Conservation (phyloP, 768 basidiomycete genomes). For the Rubroboletus satanas region DNA sequence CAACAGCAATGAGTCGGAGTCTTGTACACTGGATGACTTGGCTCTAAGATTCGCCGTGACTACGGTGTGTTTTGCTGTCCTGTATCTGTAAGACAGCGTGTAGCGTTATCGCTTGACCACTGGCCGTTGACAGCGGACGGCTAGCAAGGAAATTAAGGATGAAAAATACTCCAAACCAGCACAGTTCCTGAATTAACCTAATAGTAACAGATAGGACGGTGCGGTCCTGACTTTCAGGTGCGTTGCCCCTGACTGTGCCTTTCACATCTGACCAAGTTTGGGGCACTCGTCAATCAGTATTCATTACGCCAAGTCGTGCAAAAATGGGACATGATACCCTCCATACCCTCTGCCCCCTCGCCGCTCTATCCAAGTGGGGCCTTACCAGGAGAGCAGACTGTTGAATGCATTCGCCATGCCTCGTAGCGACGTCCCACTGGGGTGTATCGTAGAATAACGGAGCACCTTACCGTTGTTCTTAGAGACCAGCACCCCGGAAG, state of each 20-base stretch:
- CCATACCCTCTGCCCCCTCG: constrained; percentile 49
- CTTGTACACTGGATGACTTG: no score
- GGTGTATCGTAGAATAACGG: constrained; percentile 30
- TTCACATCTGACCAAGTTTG: not conserved
- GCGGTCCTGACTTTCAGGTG: no score
- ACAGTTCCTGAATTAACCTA: no score
- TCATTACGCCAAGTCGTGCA: not conserved
- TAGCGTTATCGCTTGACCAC: no score
- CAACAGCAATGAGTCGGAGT: not conserved
- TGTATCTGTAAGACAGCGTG: no score
- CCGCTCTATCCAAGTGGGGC: constrained; percentile 55
- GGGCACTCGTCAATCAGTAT: not conserved
- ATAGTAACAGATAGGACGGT: no score
- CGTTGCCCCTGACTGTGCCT: not conserved
- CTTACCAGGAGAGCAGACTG: constrained; percentile 44
- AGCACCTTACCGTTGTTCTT: constrained; percentile 22
- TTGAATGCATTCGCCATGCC: constrained; percentile 40
- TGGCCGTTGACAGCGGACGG: no score
- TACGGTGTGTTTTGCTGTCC: no score
- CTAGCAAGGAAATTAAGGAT: no score
- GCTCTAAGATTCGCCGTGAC: no score
- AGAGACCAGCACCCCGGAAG: constrained; percentile 23
- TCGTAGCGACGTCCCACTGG: constrained; percentile 8
- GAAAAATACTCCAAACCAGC: no score
- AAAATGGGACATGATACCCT: constrained; percentile 27